Evolutionary conservation across 2,329 filamentous ascomycete genomes (phyloP), one percentile per base, ranked within the genome.

Genomic region (Fonsecaea multimorphosa): DNA sequence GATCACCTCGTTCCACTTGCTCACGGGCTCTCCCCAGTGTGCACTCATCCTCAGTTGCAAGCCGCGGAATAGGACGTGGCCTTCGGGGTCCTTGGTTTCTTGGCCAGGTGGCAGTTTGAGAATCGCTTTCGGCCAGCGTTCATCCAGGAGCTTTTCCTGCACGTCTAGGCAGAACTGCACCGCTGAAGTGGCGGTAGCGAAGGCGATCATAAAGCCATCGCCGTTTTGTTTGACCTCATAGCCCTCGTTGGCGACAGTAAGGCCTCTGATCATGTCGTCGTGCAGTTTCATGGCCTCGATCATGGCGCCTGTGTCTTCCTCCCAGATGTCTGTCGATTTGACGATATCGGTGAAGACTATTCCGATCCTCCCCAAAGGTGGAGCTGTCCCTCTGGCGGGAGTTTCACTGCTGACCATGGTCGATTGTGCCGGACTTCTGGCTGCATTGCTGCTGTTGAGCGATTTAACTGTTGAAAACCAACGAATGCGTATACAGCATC

Each of bases 141-240:
- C 64, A 63, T 67, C 68, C n/a, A 69, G 63, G 16, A 72, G 61
- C 40, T 67, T 61, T 44, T 68, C 61, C 29, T 72, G 70, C 1
- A 68, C 68, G 54, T 70, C 68, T 1, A 72, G 63, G 62, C 70
- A 72, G 61, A 70, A 72, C 19, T 68, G 64, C 52, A 72, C 61
- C 14, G 70, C 70, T 2, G 65, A 55, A 3, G 62, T 62, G 4
- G 70, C 68, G 9, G 64, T 64, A 11, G 65, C 52, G 32, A 72
- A 72, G 19, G 67, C 67, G 32, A 72, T 69, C 70, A 72, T 70
- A 64, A 72, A 72, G 29, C 70, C 70, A n/a, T 72, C 70, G 16
- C 68, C 70, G 36, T 72, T 72, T 58, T 72, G 70, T 58, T 72
- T 72, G 52, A 72, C 68, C 51, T 72, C 70, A 64, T 70, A 72